A percentile compares a stretch with the other conserved stretches of the same genome.
These are phyloP conservation scores for Fusarium sp. DNA, from an alignment of 2,329 filamentous ascomycete species.

Conservation along the genomic window DNA sequence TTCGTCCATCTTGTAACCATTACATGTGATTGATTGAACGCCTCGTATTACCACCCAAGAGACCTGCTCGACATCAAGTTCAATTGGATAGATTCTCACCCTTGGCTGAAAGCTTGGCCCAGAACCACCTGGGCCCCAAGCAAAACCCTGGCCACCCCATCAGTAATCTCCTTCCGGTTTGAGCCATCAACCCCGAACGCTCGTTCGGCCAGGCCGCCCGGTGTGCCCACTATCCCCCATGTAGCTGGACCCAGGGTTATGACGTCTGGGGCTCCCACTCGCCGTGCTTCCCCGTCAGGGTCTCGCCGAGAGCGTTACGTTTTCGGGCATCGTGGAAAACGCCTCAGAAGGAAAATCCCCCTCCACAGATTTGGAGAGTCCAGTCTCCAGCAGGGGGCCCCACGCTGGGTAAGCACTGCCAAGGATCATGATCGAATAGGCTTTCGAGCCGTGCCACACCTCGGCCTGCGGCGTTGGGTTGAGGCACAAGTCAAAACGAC, in stretches of 20 bases:
- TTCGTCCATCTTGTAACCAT: background rate
- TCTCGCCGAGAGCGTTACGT: constrained; percentile 7
- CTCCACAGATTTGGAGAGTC: constrained; percentile 5
- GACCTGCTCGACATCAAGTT: background rate
- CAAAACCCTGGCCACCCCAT: background rate
- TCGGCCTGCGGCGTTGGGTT: background rate
- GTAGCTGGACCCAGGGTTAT: constrained; percentile 10
- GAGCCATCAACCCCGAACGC: constrained; percentile 36
- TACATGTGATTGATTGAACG: background rate
- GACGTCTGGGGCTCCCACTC: constrained; percentile 16
- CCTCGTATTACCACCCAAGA: background rate
- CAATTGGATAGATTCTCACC: background rate
- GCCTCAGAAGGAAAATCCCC: background rate
- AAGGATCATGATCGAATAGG: constrained; percentile 20
- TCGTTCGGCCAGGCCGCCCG: constrained; percentile 39
- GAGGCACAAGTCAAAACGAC: constrained; percentile 1
- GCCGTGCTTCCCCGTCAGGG: background rate
- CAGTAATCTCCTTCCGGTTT: constrained; percentile 34
- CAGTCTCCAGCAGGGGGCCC: constrained; percentile 5
- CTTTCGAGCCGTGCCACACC: background rate
- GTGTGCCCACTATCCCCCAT: constrained; percentile 19
- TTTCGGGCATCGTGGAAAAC: constrained; percentile 17
- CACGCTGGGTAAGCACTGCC: background rate
- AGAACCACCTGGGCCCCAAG: background rate
- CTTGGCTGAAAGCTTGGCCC: constrained; percentile 1